These are phyloP conservation scores for Nevesoporus exiguus DNA, from an alignment of 768 basidiomycete species.

Conservation along the genomic window DNA sequence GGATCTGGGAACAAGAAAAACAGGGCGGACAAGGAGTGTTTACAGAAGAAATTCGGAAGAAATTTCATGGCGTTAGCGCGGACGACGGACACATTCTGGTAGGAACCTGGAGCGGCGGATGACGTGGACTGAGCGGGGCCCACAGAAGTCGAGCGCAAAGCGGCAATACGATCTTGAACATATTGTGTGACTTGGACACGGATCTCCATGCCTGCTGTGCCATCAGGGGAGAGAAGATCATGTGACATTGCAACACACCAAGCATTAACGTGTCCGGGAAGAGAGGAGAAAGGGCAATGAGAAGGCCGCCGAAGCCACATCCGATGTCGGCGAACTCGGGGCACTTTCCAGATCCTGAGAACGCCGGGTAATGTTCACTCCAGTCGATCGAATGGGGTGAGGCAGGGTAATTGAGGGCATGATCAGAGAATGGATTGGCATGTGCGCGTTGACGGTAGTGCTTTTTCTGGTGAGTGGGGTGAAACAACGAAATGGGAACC, in stretches of 20 bases:
- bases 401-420: constrained; percentile 82
- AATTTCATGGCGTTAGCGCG: constrained; percentile 99
- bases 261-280: constrained; percentile 93
- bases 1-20: constrained; percentile 99
- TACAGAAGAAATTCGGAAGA: constrained; percentile 90
- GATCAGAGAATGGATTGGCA: constrained; percentile 84
- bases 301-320: constrained; percentile 94
- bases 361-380: constrained; percentile 77
- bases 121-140: constrained; percentile 13
- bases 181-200: constrained; percentile 95
- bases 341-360: constrained; percentile 49
- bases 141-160: constrained; percentile 69
- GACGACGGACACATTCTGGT: constrained; percentile 88
- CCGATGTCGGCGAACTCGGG: constrained; percentile 98
- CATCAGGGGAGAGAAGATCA: not conserved
- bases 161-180: constrained; percentile 89
- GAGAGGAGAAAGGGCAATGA: constrained; percentile 83
- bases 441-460: constrained; percentile 83
- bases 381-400: constrained; percentile 79
- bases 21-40: constrained; percentile 85
- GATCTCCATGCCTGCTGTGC: constrained; percentile 84
- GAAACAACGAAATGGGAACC: not conserved
- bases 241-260: constrained; percentile 49
- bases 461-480: constrained; percentile 53
- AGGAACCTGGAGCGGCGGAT: constrained; percentile 42